phyloP scores from a whole-genome alignment of 345 rosid genomes.

The Durio zibethinus region DNA sequence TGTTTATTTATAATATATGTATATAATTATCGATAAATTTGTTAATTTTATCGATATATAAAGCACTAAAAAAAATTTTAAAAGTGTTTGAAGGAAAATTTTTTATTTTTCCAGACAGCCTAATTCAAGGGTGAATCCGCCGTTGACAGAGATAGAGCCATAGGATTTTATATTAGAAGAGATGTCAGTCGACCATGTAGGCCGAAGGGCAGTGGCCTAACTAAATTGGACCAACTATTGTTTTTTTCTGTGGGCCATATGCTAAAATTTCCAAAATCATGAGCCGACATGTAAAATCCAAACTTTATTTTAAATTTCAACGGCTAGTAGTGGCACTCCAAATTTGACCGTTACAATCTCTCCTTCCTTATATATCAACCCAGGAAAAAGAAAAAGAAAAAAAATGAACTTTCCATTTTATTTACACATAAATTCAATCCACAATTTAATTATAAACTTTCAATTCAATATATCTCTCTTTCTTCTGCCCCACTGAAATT shows the following conservation, averaged over 20 bases:
- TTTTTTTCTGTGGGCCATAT: not conserved
- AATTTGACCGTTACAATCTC: slow-evolving; percentile 47
- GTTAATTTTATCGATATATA: too few relatives aligned
- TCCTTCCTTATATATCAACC: slow-evolving; percentile 3
- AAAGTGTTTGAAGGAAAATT: too few relatives aligned
- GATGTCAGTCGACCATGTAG: not conserved
- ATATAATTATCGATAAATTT: too few relatives aligned
- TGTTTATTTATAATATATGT: too few relatives aligned
- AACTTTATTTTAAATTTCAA: slow-evolving; percentile 14
- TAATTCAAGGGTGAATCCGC: too few relatives aligned
- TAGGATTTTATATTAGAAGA: not conserved
- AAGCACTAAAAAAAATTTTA: too few relatives aligned
- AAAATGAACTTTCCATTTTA: not conserved
- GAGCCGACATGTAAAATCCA: not conserved
- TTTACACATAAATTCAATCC: not conserved
- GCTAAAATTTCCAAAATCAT: not conserved
- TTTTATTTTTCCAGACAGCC: too few relatives aligned
- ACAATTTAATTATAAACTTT: not conserved
- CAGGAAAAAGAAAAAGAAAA: not conserved
- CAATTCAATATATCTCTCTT: not conserved
- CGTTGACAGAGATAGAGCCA: not conserved
- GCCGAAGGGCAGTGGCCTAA: not conserved
- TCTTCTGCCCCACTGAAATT: not conserved
- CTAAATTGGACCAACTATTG: not conserved
- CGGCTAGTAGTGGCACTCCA: slow-evolving; percentile 13